Base-by-base conservation (phyloP, 805 yeast genomes). In the Saccharomycopsis lassenensis region DNA sequence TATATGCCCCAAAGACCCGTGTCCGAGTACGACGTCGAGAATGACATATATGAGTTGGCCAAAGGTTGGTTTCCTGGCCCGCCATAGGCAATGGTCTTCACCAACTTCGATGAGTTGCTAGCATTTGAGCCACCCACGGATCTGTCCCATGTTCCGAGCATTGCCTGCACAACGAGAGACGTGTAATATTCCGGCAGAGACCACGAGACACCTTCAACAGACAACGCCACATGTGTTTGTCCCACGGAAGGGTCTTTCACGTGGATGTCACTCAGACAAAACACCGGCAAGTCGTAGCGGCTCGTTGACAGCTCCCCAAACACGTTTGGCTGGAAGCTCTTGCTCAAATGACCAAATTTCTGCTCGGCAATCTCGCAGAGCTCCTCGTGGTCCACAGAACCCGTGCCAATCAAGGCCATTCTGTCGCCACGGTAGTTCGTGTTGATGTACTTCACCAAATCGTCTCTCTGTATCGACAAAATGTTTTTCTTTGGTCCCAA, bases 131-230 rank as follows among this genome's bases (percentile, higher is more conserved):
- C 65, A 24, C 95, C 94, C 41, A 80, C 62, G 5, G 95, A 77
- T 53, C 98, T 75, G 58, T 91, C 97, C 97, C 97, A 91, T 51
- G 86, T 83, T 25, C 98, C 98, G 30, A 91, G 79, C 40, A 91
- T 80, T 7, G 97, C 95, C 62, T 91, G 96, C 5, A 96, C 93
- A 1, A 89, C 94, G 26, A 93, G 69, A 0, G 95, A 95, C 14
- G 93, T 80, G 65, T 86, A 87, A 61, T 87, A 91, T 56, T 91
- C 96, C 7, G 93, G 85, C 2, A 91, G 84, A 24, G 82, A 79
- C 99, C 99, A 91, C 25, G 95, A 79, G 17, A 87, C 95, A 49
- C 99, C 97, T 64, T 91, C 97, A n/a, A 91, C 78, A 8, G 95
- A 91, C 36, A 91, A 62, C 4, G 95, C 98, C 37, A 87, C 73